Evolutionary conservation across 495 filamentous ascomycete genomes (phyloP), one percentile per base, ranked within the genome.

Genomic region (Cladorrhinum samala): DNA sequence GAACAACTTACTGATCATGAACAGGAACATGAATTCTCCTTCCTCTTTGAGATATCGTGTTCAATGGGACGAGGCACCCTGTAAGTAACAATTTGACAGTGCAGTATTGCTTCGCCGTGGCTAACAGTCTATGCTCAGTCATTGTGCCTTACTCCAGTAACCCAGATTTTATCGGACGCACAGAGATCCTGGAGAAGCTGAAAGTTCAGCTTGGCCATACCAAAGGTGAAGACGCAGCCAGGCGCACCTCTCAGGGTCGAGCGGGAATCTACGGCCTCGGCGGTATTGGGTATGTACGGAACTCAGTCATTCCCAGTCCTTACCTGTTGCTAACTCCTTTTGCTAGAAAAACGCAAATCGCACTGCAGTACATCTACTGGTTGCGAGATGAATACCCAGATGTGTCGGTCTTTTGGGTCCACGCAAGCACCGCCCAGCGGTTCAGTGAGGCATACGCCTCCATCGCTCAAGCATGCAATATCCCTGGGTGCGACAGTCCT

Each of bases 281-380:
- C 19, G 77, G 77, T 11, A 66, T 77, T 36, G 77, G 77, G 76
- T 79, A 67, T 43, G 69, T 49, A n/a, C n/a, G n/a, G n/a, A n/a
- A n/a, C n/a, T 16, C 17, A 19, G 23, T 21, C 23, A 4, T 1
- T 11, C 11, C 11, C 51, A 11, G 27, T 11, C 5, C 11, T 11
- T 6, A 33, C 6, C 11, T 33, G 5, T 5, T 11, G 27, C 27
- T 21, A 13, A 41, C 51, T 33, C 47, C 45, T 24, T 18, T 25
- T 6, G 7, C 17, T 52, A 80, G 74, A 13, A 82, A 82, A 67
- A 76, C 75, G 1, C 75, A 81, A 52, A 72, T 81, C 42, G 77
- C 79, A 0, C 73, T 83, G 43, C 74, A 75, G 52, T 75, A 72
- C 51, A 63, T 62, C 3, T 77, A 76, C 64, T 66, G 67, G 41